Base-by-base conservation (phyloP, 2,329 filamentous ascomycete species). In the Curvularia hawaiiensis region DNA sequence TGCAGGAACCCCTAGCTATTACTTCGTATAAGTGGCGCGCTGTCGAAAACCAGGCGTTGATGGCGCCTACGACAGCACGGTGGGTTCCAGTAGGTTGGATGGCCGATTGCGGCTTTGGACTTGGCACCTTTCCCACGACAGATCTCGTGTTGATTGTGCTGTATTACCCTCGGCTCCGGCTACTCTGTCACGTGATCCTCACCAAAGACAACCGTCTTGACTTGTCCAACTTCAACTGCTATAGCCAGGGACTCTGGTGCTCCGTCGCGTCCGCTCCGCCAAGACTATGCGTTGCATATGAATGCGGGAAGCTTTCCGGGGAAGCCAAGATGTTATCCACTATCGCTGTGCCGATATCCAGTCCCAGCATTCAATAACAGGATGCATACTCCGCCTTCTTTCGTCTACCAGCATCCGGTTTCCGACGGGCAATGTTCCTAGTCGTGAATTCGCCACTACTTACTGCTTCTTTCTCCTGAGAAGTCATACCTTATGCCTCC, bases 81-180 rank as follows among this genome's bases (percentile, higher is more conserved):
- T 45, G 38, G 50, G 38, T 16, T 48, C 22, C 22, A 20, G 28
- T 22, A 16, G 52, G 33, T 54, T n/a, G 28, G 12, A 35, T 49
- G 39, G 35, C 38, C 5, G 22, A 11, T 39, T 24, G 35, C 50
- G 38, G 54, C 44, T 57, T 48, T 41, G 22, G 4, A 10, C 12
- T 45, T 38, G 38, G 54, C 22, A 44, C 24, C 24, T 45, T 16
- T 14, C 35, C 12, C n/a, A 40, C 22, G 41, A n/a, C 41, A 43
- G 28, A 8, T 31, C 33, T 52, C 28, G 43, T 20, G 2, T 28
- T 22, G 44, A 33, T 18, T 20, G 20, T n/a, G 11, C 5, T 22
- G 33, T 14, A 54, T 24, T 18, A 50, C 40, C 56, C 46, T 55
- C 51, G 56, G 51, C 30, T 54, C 28, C 51, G 51, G 56, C 56